Evolutionary conservation across 2,329 filamentous ascomycete genomes (phyloP), one percentile per base, ranked within the genome.

Genomic region (Microdochium paspali): DNA sequence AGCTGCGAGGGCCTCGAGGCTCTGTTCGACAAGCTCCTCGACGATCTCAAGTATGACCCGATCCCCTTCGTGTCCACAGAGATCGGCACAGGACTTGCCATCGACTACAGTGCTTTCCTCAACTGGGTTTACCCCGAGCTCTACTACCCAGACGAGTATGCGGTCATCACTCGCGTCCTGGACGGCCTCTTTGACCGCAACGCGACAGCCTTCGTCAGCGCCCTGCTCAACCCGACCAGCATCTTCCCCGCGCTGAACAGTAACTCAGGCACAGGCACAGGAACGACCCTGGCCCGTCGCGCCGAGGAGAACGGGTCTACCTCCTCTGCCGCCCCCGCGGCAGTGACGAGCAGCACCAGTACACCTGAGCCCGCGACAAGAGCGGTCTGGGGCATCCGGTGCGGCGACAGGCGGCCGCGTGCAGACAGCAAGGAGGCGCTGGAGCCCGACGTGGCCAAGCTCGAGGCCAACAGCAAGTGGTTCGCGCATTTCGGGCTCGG

Each of bases 391-490:
- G 2, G 26, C 10, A 63, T 66, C 43, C 55, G 56, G 18, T 66
- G 64, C 51, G 48, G 56, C 30, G 65, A 68, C 45, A 54, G 55
- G 3, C 46, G 49, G 6, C 46, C 46, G 1, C 53, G 55, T 10
- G 24, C 50, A 1, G 46, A 49, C 4, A 51, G 49, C 2, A 46
- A 63, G 3, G 49, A 55, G 6, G 55, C 55, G 2, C 49, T 61
- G 10, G 21, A 52, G 5, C 53, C 58, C 7, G 51, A 55, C 7
- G 25, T 60, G 20, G 44, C 50, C 6, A 44, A 43, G 2, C 51
- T 58, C 25, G 46, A 47, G 45, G 24, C 50, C 1, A 51, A 50
- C 28, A 62, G 58, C 51, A 44, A 18, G 42, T 44, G 42, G 42
- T 44, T 44, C 42, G 42, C 23, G 10, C 23, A 44, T 24, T 26